Percentiles rank a stretch among this genome's conserved stretches.
Evolutionary conservation across 2,329 filamentous ascomycete genomes (phyloP).

Genomic region (Lecanoromycetidae sp.): DNA sequence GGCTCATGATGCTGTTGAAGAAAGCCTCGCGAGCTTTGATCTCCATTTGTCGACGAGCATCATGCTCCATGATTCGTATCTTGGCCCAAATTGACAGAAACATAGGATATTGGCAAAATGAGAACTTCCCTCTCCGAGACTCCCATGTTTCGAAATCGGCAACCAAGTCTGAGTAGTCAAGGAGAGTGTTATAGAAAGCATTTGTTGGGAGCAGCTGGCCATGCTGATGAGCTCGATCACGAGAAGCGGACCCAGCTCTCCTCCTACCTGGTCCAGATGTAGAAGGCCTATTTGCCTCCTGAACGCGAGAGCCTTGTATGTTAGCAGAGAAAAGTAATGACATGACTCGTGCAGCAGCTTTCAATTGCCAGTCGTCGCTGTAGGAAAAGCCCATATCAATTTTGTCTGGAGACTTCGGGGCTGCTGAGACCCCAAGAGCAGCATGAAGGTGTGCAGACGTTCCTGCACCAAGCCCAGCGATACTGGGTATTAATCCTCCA

Average conservation of each 20-base stretch:
- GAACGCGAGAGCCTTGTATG: slow-evolving; percentile 38
- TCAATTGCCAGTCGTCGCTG: slow-evolving; percentile 80
- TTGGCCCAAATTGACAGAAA: slow-evolving; percentile 87
- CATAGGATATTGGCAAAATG: slow-evolving; percentile 87
- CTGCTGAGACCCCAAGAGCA: slow-evolving; percentile 46
- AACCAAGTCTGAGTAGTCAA: slow-evolving; percentile 77
- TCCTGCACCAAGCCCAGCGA: slow-evolving; percentile 52
- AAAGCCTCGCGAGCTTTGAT: slow-evolving; percentile 79
- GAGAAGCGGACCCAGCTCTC: slow-evolving; percentile 30
- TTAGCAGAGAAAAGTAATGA: slow-evolving; percentile 74
- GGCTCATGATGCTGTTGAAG: slow-evolving; percentile 74
- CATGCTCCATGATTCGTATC: slow-evolving; percentile 78
- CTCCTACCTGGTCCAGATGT: slow-evolving; percentile 8
- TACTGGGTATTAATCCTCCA: slow-evolving; percentile 58
- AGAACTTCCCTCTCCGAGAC: slow-evolving; percentile 57
- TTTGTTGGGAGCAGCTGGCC: slow-evolving; percentile 65
- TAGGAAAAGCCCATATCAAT: slow-evolving; percentile 47
- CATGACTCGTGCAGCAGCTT: slow-evolving; percentile 67
- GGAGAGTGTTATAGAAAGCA: slow-evolving; percentile 75
- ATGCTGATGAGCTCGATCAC: slow-evolving; percentile 36
- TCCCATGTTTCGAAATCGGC: slow-evolving; percentile 86
- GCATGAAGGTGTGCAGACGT: slow-evolving; percentile 62
- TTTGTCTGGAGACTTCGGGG: slow-evolving; percentile 43
- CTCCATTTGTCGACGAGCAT: slow-evolving; percentile 80
- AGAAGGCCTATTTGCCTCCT: slow-evolving; percentile 21